Evolutionary conservation across 129 eudicot species (phyloP), one percentile per base, ranked within the genome.

Genomic region (Escallonia rubra): DNA sequence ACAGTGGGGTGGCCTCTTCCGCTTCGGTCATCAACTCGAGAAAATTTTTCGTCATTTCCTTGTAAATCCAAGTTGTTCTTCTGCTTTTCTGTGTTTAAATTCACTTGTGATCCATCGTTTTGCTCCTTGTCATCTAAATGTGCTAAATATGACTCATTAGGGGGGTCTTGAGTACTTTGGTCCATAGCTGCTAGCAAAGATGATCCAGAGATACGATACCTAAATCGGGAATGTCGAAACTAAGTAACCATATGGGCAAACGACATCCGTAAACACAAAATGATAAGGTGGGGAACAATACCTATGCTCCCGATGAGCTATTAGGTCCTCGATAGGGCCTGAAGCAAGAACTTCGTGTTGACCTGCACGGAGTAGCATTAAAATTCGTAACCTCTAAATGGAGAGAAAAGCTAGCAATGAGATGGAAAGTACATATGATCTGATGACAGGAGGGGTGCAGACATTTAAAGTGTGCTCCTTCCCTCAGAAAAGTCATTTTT

Each of bases 341-440:
- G 99, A 94, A 52, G 99, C 99, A 70, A 94, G 99, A 81, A 94
- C 89, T 79, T 94, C 99, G 51, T 89, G 99, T 75, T 94, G 96
- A 86, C 88, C 99, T 94, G 76, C 65, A 69, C 55, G 64, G 49
- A 49, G 49, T 46, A 59, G 45, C 0, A 23, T 23, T 42, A 59
- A 61, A 40, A 6, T 38, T 59, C 59, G 15, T 2, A 3, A 70
- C 15, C 55, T 34, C 38, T 41, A 57, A 57, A 57, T 45, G 4
- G 14, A 42, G 34, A 44, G 45, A 66, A 58, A 50, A 39, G 57
- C 5, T 53, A n/a, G 72, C 48, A 41, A 11, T 59, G 57, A 53
- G 8, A 3, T 14, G 52, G 45, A 12, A 60, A 9, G 59, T 14
- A 45, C 40, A 16, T 54, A 2, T 8, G 42, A 58, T 41, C 10